A percentile compares a stretch with the other conserved stretches of the same genome.
Conservation (phyloP, 2,329 filamentous ascomycete genomes). For the Apiospora phragmitis region DNA sequence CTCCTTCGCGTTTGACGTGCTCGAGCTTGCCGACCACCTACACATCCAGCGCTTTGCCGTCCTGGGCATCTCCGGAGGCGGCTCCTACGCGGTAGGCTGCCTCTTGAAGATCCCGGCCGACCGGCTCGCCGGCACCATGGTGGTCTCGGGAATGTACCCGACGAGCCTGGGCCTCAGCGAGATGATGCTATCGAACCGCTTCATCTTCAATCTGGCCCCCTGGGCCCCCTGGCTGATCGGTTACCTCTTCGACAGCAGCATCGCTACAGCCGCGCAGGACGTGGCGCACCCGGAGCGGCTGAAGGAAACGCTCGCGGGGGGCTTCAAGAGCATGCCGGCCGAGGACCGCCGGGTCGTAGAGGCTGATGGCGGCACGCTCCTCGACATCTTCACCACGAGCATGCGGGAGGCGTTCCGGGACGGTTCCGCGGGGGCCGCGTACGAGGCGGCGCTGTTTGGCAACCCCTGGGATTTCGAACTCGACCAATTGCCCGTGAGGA, state of each 20-base stretch:
- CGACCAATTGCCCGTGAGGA: slow-evolving; percentile 17
- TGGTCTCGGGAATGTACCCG: slow-evolving; percentile 23
- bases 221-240: slow-evolving; percentile 21
- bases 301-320: slow-evolving; percentile 14
- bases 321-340: slow-evolving; percentile 18
- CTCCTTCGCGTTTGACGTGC: slow-evolving; percentile 25
- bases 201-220: slow-evolving; percentile 20
- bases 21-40: slow-evolving; percentile 26
- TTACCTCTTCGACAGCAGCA: slow-evolving; percentile 13
- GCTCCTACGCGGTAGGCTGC: slow-evolving; percentile 27
- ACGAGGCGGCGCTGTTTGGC: slow-evolving; percentile 17
- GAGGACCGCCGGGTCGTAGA: background rate
- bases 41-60: slow-evolving; percentile 23
- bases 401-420: slow-evolving; percentile 2
- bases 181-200: slow-evolving; percentile 20
- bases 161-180: slow-evolving; percentile 19
- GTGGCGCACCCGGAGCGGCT: background rate
- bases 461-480: slow-evolving; percentile 25
- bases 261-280: slow-evolving; percentile 14
- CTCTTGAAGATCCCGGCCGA: slow-evolving; percentile 16
- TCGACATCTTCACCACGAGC: background rate
- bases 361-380: background rate
- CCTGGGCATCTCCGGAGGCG: slow-evolving; percentile 28
- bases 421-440: slow-evolving; percentile 13
- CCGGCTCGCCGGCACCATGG: slow-evolving; percentile 18